Evolutionary conservation across 768 basidiomycete genomes (phyloP).

Genomic region (Hypholoma fasciculare): DNA sequence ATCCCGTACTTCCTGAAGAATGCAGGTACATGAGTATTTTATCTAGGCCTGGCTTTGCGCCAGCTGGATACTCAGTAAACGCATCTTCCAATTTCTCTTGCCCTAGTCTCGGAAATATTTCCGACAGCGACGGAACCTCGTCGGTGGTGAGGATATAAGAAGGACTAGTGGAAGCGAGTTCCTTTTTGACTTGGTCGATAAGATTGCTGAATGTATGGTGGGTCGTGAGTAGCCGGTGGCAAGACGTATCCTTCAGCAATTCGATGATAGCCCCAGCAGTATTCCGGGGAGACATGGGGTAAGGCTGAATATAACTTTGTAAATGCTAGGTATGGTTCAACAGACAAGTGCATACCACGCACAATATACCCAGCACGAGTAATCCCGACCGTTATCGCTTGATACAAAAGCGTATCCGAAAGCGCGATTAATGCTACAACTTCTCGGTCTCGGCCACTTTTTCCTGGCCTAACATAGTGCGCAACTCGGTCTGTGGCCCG

Average conservation of each 20-base stretch:
- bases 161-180: constrained; percentile 16
- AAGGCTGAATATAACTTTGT: constrained; percentile 40
- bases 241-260: constrained; percentile 36
- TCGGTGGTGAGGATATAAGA: constrained; percentile 25
- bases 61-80: constrained; percentile 27
- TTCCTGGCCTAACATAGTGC: too few relatives aligned
- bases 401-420: constrained; percentile 12
- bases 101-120: constrained; percentile 41
- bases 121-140: constrained; percentile 28
- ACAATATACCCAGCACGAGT: constrained; percentile 16
- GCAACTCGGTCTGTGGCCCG: too few relatives aligned
- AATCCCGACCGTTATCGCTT: constrained; percentile 28
- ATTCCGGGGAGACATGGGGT: constrained; percentile 41
- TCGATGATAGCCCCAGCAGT: constrained; percentile 32
- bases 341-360: neutral
- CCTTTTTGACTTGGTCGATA: constrained; percentile 23
- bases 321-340: neutral
- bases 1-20: constrained; percentile 51
- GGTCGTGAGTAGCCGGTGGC: constrained; percentile 38
- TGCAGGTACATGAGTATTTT: constrained; percentile 39
- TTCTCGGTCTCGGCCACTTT: too few relatives aligned
- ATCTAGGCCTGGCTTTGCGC: constrained; percentile 13
- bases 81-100: constrained; percentile 27
- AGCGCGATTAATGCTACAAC: too few relatives aligned
- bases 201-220: constrained; percentile 26